Conservation (phyloP, 2,329 filamentous ascomycete species). For the Colletotrichum sp. region DNA sequence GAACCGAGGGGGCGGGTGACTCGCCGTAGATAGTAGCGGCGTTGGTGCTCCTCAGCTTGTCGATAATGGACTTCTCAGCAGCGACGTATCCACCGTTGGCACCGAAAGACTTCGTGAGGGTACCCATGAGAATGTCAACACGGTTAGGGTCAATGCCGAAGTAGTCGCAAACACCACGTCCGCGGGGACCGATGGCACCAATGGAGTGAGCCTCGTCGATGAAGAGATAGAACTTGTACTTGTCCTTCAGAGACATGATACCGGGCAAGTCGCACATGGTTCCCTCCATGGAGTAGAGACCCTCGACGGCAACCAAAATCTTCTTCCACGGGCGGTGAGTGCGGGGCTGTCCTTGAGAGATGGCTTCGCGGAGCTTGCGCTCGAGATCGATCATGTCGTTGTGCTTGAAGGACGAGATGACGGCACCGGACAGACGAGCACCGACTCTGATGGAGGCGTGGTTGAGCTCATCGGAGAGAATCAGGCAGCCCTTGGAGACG, state of each 20-base stretch:
- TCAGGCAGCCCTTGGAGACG: constrained; percentile 88
- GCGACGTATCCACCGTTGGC: constrained; percentile 97
- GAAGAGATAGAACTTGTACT: constrained; percentile 97
- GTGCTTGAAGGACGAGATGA: constrained; percentile 97
- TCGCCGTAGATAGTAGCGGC: constrained; percentile 88
- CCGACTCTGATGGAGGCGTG: constrained; percentile 97
- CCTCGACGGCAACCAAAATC: constrained; percentile 95
- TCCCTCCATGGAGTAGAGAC: constrained; percentile 98
- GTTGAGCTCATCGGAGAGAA: constrained; percentile 97
- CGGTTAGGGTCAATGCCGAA: constrained; percentile 88
- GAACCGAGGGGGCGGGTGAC: constrained; percentile 82
- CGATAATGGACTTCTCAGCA: constrained; percentile 87
- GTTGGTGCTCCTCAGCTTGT: constrained; percentile 87
- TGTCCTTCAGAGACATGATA: constrained; percentile 83
- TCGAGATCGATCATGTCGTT: constrained; percentile 94
- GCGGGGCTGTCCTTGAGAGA: constrained; percentile 94
- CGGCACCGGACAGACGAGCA: constrained; percentile 89
- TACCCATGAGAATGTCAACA: constrained; percentile 97
- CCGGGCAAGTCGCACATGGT: constrained; percentile 98
- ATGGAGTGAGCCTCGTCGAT: constrained; percentile 97
- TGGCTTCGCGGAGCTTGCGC: constrained; percentile 83
- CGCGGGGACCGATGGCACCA: constrained; percentile 86
- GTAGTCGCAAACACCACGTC: constrained; percentile 96
- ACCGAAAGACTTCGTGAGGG: constrained; percentile 96
- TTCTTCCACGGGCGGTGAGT: constrained; percentile 99